Evolutionary conservation across 768 basidiomycete species (phyloP).

Genomic region (Mycena epipterygia): DNA sequence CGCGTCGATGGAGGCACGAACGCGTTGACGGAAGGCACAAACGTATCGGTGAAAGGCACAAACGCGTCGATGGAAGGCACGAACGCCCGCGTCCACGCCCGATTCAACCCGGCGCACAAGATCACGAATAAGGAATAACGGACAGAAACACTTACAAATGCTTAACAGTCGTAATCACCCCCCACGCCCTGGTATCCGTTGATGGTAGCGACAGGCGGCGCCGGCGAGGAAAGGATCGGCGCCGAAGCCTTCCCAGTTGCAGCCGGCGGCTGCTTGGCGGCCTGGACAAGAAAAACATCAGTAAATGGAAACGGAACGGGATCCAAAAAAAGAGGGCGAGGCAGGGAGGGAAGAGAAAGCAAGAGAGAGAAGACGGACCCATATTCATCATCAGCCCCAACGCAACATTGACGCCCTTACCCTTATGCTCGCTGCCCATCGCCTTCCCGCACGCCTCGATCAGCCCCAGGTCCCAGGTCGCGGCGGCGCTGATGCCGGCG

Average conservation of each 20-base stretch:
- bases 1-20: too few relatives aligned
- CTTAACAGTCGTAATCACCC: slow-evolving; percentile 55
- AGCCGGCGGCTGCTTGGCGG: too few relatives aligned
- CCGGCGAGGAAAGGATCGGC: slow-evolving; percentile 60
- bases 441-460: slow-evolving; percentile 51
- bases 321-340: not conserved
- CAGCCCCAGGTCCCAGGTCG: slow-evolving; percentile 61
- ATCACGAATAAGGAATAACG: too few relatives aligned
- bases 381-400: slow-evolving; percentile 44
- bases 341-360: too few relatives aligned
- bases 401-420: slow-evolving; percentile 57
- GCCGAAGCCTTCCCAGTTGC: too few relatives aligned
- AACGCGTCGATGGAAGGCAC: too few relatives aligned
- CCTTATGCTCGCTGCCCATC: slow-evolving; percentile 70
- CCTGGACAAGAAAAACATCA: slow-evolving; percentile 61
- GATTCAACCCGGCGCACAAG: too few relatives aligned
- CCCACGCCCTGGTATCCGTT: too few relatives aligned
- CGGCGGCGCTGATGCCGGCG: slow-evolving; percentile 69
- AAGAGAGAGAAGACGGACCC: slow-evolving; percentile 20
- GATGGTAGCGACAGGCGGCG: slow-evolving; percentile 54
- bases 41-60: too few relatives aligned
- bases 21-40: too few relatives aligned
- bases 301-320: too few relatives aligned
- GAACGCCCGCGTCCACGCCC: too few relatives aligned
- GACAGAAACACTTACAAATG: slow-evolving; percentile 48